Percentiles rank a stretch among this genome's conserved stretches.
Evolutionary conservation across 768 basidiomycete genomes (phyloP).

Genomic region (Auricularia sp.): DNA sequence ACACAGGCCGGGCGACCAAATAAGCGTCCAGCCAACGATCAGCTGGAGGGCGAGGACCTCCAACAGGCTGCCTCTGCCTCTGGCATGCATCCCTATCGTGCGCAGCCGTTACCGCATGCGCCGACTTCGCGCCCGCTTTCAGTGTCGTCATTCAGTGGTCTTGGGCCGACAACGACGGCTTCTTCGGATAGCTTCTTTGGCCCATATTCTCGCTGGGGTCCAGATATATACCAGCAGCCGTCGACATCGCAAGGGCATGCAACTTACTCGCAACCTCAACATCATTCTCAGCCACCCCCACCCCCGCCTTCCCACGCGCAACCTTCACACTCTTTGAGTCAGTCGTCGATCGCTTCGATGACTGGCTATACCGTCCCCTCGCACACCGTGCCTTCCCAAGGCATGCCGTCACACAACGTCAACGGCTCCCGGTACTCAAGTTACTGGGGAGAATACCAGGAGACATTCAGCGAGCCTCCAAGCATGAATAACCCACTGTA

Average conservation of each 20-base stretch:
- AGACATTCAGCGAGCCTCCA: background rate
- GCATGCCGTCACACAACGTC: background rate
- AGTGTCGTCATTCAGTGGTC: background rate
- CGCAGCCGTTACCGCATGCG: background rate
- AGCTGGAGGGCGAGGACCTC: background rate
- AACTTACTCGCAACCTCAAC: background rate
- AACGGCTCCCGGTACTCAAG: background rate
- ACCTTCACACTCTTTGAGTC: background rate
- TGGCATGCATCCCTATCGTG: background rate
- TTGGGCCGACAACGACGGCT: background rate
- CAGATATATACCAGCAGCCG: background rate
- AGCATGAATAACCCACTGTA: background rate
- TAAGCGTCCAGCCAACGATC: background rate
- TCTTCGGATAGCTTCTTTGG: background rate
- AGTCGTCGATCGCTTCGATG: too few relatives aligned
- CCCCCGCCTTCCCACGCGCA: background rate
- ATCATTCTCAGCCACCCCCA: background rate
- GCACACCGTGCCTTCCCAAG: background rate
- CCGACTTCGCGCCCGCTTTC: background rate
- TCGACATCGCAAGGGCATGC: background rate
- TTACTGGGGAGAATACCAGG: background rate
- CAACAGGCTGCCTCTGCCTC: background rate
- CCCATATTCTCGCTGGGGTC: background rate
- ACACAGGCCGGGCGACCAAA: background rate
- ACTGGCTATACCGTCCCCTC: too few relatives aligned